A percentile compares a stretch with the other conserved stretches of the same genome.
phyloP scores from a whole-genome alignment of 129 eudicot species.

The Gnaphalium uliginosum region DNA sequence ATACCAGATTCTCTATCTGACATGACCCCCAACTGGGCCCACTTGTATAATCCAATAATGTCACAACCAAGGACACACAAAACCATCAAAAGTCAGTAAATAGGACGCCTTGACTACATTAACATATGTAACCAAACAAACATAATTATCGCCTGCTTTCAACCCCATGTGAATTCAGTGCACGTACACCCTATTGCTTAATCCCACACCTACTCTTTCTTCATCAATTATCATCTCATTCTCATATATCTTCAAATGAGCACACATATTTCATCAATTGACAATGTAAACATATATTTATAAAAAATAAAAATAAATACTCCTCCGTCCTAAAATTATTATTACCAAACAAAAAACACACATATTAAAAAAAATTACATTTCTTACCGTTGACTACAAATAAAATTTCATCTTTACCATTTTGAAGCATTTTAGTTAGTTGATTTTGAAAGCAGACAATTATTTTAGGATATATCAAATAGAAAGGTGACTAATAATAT shows the following conservation, averaged over 20 bases:
- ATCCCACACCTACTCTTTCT: neutral
- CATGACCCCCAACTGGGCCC: neutral
- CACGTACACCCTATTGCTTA: constrained; percentile 11
- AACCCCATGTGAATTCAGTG: constrained; percentile 18
- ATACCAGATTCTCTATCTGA: neutral
- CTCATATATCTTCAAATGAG: neutral
- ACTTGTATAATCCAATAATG: constrained; percentile 15
- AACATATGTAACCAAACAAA: constrained; percentile 15
- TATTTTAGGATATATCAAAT: too few relatives aligned
- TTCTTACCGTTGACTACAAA: too few relatives aligned
- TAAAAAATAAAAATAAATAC: too few relatives aligned
- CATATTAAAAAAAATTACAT: too few relatives aligned
- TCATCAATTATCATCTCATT: constrained; percentile 4
- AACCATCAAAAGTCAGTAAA: constrained; percentile 23
- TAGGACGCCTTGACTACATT: constrained; percentile 27
- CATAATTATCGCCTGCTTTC: constrained; percentile 20
- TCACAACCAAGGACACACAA: constrained; percentile 12
- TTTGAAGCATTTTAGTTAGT: too few relatives aligned
- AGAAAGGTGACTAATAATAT: too few relatives aligned
- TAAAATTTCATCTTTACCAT: too few relatives aligned
- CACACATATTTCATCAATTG: too few relatives aligned
- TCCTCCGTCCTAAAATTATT: too few relatives aligned
- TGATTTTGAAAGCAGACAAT: too few relatives aligned
- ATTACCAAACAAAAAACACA: too few relatives aligned
- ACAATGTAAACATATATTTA: too few relatives aligned